Evolutionary conservation across 257 asterid species (phyloP).

Genomic region (Hygrophila difformis): DNA sequence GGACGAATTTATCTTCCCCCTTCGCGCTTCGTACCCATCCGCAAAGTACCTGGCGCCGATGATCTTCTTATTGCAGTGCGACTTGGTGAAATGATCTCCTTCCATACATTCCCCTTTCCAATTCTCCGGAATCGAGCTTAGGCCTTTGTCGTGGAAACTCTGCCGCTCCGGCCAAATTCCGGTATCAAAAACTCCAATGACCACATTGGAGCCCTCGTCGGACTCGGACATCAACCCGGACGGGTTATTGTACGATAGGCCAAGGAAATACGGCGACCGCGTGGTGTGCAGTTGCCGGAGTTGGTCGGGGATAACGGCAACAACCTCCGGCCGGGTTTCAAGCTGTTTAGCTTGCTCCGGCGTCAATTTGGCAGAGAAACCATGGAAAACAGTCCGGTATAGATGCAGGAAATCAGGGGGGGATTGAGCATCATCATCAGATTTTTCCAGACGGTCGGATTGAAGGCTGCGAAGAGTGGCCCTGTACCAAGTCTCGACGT

Average conservation of each 20-base stretch:
- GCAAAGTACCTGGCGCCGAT: conserved; percentile 63
- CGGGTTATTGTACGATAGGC: conserved; percentile 31
- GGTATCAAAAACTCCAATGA: conserved; percentile 70
- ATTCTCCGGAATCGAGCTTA: conserved; percentile 48
- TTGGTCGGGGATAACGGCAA: conserved; percentile 53
- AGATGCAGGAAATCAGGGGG: conserved; percentile 40
- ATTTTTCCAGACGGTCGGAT: conserved; percentile 16
- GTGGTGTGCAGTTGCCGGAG: conserved; percentile 70
- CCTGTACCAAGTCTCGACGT: conserved; percentile 53
- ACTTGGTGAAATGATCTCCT: conserved; percentile 44
- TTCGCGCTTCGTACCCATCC: conserved; percentile 45
- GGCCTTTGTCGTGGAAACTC: conserved; percentile 66
- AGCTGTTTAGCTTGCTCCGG: conserved; percentile 40
- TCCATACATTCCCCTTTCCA: conserved; percentile 68
- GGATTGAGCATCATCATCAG: conserved; percentile 1
- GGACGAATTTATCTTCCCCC: conserved; percentile 21
- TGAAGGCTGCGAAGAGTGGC: conserved; percentile 51
- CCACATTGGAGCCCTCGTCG: conserved; percentile 54
- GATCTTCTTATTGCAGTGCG: conserved; percentile 53
- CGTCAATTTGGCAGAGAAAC: conserved; percentile 61
- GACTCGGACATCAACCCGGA: conserved; percentile 43
- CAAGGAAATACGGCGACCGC: conserved; percentile 60
- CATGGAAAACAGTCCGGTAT: conserved; percentile 68
- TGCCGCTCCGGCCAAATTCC: conserved; percentile 72
- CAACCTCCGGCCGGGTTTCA: conserved; percentile 29